Evolutionary conservation across 352 stramenopile species (phyloP).

Genomic region (Globisporangium splendens): DNA sequence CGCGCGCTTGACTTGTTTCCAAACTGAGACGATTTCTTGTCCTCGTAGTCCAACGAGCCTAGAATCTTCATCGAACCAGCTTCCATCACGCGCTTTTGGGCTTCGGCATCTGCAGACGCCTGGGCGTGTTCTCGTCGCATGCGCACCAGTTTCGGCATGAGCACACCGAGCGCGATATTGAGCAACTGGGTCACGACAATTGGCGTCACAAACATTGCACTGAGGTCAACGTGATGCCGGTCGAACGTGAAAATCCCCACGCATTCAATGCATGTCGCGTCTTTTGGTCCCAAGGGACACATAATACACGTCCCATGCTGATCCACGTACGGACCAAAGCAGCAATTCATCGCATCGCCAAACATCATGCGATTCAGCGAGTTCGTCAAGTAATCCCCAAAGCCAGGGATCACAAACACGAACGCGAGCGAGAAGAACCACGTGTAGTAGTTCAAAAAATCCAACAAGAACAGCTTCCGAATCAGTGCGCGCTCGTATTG

Average conservation of each 20-base stretch:
- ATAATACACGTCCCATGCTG: conserved; percentile 58
- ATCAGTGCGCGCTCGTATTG: conserved; percentile 82
- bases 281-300: conserved; percentile 64
- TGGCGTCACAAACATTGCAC: conserved; percentile 83
- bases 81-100: conserved; percentile 65
- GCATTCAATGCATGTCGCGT: conserved; percentile 70
- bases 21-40: conserved; percentile 69
- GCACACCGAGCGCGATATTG: conserved; percentile 71
- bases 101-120: conserved; percentile 49
- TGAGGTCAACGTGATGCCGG: conserved; percentile 77
- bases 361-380: conserved; percentile 81
- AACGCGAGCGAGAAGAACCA: conserved; percentile 91
- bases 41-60: conserved; percentile 72
- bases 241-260: conserved; percentile 83
- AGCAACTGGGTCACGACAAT: conserved; percentile 83
- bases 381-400: conserved; percentile 84
- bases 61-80: conserved; percentile 80
- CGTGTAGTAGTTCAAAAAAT: conserved; percentile 91
- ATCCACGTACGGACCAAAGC: conserved; percentile 83
- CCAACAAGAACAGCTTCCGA: conserved; percentile 79
- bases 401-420: conserved; percentile 81
- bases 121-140: conserved; percentile 59
- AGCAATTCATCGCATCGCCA: conserved; percentile 82
- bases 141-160: conserved; percentile 65
- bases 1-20: conserved; percentile 63